Evolutionary conservation across 805 yeast species (phyloP).

Genomic region (Candida sakaeoensis): DNA sequence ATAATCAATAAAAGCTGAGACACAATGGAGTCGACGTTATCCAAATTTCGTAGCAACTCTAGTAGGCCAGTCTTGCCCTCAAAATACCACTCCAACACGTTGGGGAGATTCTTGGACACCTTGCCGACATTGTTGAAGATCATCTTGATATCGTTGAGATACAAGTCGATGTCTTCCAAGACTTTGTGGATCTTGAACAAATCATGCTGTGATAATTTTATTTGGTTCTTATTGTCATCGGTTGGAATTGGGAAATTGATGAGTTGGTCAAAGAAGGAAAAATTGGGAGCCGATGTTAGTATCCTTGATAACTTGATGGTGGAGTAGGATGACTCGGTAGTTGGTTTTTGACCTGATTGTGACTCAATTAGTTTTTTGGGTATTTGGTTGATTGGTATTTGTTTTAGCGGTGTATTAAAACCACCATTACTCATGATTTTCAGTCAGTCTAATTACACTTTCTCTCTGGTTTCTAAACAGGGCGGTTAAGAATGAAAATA

Average conservation of each 20-base stretch:
- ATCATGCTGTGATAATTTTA: constrained; percentile 20
- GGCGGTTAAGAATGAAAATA: no score
- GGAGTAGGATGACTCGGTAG: neutral
- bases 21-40: constrained; percentile 23
- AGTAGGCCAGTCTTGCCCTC: constrained; percentile 20
- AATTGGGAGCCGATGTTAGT: constrained; percentile 16
- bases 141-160: constrained; percentile 18
- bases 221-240: neutral
- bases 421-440: no score
- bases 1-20: constrained; percentile 17
- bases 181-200: constrained; percentile 24
- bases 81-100: constrained; percentile 22
- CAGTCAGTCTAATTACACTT: no score
- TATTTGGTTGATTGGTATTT: constrained; percentile 1
- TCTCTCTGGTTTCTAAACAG: no score
- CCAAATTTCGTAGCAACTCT: constrained; percentile 17
- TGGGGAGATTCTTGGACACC: neutral
- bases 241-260: constrained; percentile 16
- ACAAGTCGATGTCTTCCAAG: constrained; percentile 24
- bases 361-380: no score
- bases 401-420: neutral
- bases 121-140: constrained; percentile 13
- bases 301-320: constrained; percentile 15
- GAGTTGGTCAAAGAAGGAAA: constrained; percentile 21
- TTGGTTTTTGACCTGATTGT: neutral